Conservation (phyloP, 2,329 filamentous ascomycete genomes). For the Trichoderma polysporum region DNA sequence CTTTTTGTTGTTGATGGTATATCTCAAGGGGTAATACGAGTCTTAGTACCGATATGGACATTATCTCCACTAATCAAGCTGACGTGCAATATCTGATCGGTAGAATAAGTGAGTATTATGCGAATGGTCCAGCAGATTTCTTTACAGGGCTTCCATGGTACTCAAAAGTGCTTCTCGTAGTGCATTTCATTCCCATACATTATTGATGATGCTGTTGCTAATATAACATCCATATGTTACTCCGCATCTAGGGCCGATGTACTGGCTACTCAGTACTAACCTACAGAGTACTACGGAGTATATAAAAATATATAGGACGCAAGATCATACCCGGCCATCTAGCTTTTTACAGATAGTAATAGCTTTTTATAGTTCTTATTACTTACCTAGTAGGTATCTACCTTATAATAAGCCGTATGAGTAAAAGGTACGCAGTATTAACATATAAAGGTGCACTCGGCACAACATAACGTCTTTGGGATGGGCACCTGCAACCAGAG, state of each 20-base stretch:
- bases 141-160: fast-evolving
- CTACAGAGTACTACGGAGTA: neutral
- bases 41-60: neutral
- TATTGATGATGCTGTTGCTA: neutral
- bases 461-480: neutral
- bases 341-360: neutral
- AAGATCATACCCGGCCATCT: neutral
- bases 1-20: neutral
- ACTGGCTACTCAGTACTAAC: neutral
- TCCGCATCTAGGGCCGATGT: neutral
- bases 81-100: neutral
- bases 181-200: neutral
- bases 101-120: neutral
- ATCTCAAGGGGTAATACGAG: neutral
- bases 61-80: neutral
- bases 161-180: neutral
- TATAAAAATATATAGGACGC: neutral
- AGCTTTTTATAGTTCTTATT: no score
- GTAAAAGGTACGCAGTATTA: no score
- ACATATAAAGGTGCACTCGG: neutral
- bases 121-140: neutral
- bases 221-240: neutral
- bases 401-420: no score
- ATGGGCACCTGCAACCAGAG: neutral
- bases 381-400: neutral